Evolutionary conservation across 305 asterid genomes (phyloP).

Genomic region (Fraxinus greggii): DNA sequence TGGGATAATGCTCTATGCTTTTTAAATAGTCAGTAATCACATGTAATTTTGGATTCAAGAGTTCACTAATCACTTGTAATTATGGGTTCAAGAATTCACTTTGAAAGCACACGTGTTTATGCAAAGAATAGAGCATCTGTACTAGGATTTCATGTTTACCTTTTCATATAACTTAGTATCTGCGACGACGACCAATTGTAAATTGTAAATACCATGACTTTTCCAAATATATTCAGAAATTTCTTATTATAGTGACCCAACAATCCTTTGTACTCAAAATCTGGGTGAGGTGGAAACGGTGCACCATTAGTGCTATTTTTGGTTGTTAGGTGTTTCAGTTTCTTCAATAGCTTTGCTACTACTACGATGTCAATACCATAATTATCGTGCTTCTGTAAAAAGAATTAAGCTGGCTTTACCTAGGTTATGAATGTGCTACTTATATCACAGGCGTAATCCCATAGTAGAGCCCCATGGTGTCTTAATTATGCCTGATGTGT

Average conservation of each 20-base stretch:
- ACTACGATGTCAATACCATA: not conserved
- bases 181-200: not conserved
- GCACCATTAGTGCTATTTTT: not conserved
- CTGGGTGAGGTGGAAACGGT: not conserved
- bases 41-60: not conserved
- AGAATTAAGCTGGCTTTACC: not conserved
- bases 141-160: not conserved
- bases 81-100: not conserved
- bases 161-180: not conserved
- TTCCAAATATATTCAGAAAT: not conserved
- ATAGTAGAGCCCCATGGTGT: not conserved
- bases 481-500: not conserved
- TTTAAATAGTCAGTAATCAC: not conserved
- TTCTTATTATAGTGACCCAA: not conserved
- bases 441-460: not conserved
- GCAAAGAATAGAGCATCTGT: constrained; percentile 2
- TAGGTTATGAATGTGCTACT: not conserved
- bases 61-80: not conserved
- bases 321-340: not conserved
- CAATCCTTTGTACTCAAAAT: not conserved
- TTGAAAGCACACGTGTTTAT: not conserved
- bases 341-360: not conserved
- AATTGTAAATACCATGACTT: not conserved
- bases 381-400: not conserved
- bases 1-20: constrained; percentile 13